phyloP scores from a whole-genome alignment of 345 rosid species.

The Corchorus capsularis region DNA sequence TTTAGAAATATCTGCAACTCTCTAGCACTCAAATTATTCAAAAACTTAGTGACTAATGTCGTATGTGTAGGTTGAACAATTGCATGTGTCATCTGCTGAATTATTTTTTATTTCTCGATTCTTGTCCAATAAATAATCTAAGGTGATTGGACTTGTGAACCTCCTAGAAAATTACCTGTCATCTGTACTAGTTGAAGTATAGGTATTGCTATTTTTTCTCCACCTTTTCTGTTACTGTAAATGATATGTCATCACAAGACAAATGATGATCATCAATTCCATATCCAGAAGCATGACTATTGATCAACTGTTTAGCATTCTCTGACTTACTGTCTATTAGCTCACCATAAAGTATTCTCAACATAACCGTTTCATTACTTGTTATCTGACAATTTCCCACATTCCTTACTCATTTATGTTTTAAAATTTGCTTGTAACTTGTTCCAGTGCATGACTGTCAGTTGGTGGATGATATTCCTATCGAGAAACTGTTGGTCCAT shows the following conservation, averaged over 20 bases:
- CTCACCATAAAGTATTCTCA: background rate
- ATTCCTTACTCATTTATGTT: background rate
- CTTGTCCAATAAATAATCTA: background rate
- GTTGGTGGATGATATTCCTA: conserved; percentile 76
- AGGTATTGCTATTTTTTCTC: background rate
- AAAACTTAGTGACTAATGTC: background rate
- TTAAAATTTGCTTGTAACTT: background rate
- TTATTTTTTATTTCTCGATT: background rate
- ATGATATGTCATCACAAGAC: background rate
- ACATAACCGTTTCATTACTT: background rate
- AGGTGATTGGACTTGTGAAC: background rate
- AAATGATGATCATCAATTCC: background rate
- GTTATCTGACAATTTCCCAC: background rate
- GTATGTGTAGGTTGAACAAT: background rate
- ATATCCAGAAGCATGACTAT: background rate
- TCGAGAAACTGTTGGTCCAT: conserved; percentile 75
- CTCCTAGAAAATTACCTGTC: background rate
- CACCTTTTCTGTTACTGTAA: background rate
- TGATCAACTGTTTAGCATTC: background rate
- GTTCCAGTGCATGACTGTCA: conserved; percentile 87
- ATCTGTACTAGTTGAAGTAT: background rate
- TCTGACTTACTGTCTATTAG: background rate
- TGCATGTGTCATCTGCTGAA: background rate
- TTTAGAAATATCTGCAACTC: background rate
- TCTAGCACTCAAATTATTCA: background rate